Percentiles rank a stretch among this genome's conserved stretches.
Conservation (phyloP, 2,329 filamentous ascomycete genomes). For the Fusarium nelsonii region DNA sequence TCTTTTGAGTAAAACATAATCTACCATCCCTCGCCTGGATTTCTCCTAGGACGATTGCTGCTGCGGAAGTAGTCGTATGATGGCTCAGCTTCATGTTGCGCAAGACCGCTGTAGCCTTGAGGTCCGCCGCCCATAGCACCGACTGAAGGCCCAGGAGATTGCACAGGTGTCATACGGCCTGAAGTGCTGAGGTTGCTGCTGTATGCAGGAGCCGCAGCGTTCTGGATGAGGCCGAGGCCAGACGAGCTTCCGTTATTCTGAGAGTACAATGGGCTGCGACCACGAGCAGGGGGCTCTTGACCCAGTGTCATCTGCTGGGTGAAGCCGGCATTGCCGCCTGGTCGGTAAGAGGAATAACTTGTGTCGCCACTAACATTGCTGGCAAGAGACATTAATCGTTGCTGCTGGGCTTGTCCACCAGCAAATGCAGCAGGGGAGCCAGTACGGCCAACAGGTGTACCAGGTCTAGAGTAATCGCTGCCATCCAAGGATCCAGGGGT, state of each 20-base stretch:
- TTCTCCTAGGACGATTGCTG: slow-evolving; percentile 45
- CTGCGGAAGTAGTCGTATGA: slow-evolving; percentile 70
- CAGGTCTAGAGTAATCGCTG: slow-evolving; percentile 62
- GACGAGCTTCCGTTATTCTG: slow-evolving; percentile 66
- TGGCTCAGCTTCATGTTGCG: slow-evolving; percentile 62
- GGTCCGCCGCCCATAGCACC: slow-evolving; percentile 70
- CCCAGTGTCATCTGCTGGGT: slow-evolving; percentile 43
- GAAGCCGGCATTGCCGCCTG: slow-evolving; percentile 37
- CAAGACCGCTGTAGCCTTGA: slow-evolving; percentile 69
- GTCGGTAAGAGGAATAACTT: slow-evolving; percentile 49
- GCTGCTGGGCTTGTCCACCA: slow-evolving; percentile 44
- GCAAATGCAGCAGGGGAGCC: slow-evolving; percentile 51
- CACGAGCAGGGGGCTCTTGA: slow-evolving; percentile 49
- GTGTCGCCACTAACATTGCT: slow-evolving; percentile 47
- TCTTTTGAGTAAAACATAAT: slow-evolving; percentile 2
- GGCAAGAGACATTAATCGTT: slow-evolving; percentile 46
- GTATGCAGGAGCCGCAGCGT: slow-evolving; percentile 66
- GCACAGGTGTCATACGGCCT: slow-evolving; percentile 43
- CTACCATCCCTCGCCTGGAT: slow-evolving; percentile 58
- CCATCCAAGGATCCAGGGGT: slow-evolving; percentile 69
- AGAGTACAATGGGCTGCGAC: slow-evolving; percentile 63
- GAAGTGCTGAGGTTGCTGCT: slow-evolving; percentile 47
- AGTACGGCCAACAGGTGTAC: slow-evolving; percentile 57
- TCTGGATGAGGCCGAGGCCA: slow-evolving; percentile 65
- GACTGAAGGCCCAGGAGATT: slow-evolving; percentile 57